These are phyloP conservation scores for Syzygium jambos DNA, from an alignment of 345 rosid genomes.

Conservation along the genomic window DNA sequence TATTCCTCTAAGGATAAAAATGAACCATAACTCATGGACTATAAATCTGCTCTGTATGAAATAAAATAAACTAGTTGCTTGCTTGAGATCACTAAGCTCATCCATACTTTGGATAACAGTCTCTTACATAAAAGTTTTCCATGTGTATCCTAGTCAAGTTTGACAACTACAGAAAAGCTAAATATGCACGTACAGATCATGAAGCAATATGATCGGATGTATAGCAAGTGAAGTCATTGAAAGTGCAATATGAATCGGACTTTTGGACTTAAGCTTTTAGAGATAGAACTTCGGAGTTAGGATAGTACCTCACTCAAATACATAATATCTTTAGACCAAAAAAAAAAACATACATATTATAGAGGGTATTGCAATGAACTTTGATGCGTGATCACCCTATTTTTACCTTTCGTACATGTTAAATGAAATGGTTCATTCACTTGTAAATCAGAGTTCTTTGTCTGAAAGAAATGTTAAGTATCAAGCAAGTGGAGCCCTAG, in stretches of 20 bases:
- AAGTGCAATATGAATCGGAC: background rate
- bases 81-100: background rate
- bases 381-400: background rate
- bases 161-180: background rate
- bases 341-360: background rate
- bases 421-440: background rate
- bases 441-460: background rate
- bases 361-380: background rate
- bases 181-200: background rate
- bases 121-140: background rate
- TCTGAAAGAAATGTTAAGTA: background rate
- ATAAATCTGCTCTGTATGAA: background rate
- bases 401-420: too few species aligned
- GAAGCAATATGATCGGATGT: background rate
- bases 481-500: background rate
- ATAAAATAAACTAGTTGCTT: background rate
- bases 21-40: background rate
- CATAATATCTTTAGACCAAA: background rate
- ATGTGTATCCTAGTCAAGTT: background rate
- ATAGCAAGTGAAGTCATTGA: background rate
- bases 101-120: background rate
- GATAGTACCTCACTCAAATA: background rate
- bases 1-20: background rate
- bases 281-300: background rate
- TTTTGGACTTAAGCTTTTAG: background rate